These are phyloP conservation scores for Brachypodium distachyon DNA, from an alignment of 202 grass and related monocot genomes.

Conservation along the genomic window DNA sequence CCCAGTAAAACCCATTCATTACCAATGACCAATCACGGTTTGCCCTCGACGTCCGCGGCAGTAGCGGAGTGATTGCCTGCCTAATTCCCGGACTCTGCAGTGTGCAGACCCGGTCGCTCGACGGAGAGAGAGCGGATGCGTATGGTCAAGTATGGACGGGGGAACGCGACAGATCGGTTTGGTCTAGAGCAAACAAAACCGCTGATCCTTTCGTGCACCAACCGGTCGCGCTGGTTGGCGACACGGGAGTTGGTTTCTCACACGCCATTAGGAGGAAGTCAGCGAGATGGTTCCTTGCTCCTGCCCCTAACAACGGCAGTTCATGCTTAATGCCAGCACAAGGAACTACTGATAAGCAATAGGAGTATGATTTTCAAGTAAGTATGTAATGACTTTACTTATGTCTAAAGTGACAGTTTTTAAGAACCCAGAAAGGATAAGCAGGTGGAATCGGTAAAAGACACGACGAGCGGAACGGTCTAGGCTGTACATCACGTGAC, in stretches of 20 bases:
- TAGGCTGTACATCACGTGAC: no score
- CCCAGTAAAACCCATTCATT: no score
- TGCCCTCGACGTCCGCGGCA: neutral
- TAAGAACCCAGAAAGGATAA: no score
- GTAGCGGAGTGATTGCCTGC: conserved; percentile 18
- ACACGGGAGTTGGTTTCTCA: neutral
- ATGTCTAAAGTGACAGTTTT: no score
- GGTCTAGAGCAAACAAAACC: neutral
- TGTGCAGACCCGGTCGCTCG: neutral
- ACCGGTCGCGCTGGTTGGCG: neutral
- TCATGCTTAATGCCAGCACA: neutral
- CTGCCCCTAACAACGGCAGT: neutral
- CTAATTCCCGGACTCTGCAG: conserved; percentile 3
- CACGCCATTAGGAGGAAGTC: conserved; percentile 1
- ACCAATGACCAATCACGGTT: no score
- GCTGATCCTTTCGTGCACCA: neutral
- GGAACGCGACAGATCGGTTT: neutral
- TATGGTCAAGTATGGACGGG: neutral
- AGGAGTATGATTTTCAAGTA: no score
- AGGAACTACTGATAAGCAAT: neutral
- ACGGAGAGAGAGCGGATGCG: neutral
- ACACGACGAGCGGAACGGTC: no score
- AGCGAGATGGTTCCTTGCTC: neutral
- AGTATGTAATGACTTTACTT: no score
- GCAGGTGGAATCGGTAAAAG: neutral